Conservation (phyloP, 2,329 filamentous ascomycete species). For the Trichophyton rubrum region DNA sequence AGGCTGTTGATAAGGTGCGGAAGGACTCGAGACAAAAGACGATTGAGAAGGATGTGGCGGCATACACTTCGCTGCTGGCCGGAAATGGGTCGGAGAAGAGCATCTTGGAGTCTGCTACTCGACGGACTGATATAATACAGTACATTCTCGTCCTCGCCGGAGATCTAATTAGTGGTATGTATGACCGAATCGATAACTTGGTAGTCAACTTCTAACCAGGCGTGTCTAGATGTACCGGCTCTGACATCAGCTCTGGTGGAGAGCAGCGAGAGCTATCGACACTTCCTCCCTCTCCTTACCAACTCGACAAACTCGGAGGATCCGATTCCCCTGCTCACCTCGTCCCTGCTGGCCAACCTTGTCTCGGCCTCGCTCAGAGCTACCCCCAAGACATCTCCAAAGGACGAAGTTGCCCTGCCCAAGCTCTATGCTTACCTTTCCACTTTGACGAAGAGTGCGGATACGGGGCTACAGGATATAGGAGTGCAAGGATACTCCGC, state of each 20-base stretch:
- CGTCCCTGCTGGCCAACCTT: constrained; percentile 70
- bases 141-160: constrained; percentile 83
- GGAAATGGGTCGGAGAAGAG: constrained; percentile 54
- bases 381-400: constrained; percentile 45
- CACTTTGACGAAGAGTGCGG: constrained; percentile 67
- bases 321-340: constrained; percentile 76
- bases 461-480: constrained; percentile 88
- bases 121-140: constrained; percentile 81
- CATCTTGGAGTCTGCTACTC: constrained; percentile 73
- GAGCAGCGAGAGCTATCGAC: constrained; percentile 57
- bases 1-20: constrained; percentile 89
- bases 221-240: constrained; percentile 56
- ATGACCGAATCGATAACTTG: neutral
- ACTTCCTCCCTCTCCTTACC: constrained; percentile 72
- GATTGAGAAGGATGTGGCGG: constrained; percentile 65
- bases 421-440: constrained; percentile 78
- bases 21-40: constrained; percentile 78
- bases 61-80: constrained; percentile 68
- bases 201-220: neutral
- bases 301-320: constrained; percentile 75
- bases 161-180: constrained; percentile 72
- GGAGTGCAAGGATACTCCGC: constrained; percentile 84
- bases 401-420: constrained; percentile 65
- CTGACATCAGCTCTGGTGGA: constrained; percentile 65
- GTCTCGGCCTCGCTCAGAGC: constrained; percentile 52